Conservation (phyloP, 1,139 yeast species). For the Debaryomycetaceae sp. region DNA sequence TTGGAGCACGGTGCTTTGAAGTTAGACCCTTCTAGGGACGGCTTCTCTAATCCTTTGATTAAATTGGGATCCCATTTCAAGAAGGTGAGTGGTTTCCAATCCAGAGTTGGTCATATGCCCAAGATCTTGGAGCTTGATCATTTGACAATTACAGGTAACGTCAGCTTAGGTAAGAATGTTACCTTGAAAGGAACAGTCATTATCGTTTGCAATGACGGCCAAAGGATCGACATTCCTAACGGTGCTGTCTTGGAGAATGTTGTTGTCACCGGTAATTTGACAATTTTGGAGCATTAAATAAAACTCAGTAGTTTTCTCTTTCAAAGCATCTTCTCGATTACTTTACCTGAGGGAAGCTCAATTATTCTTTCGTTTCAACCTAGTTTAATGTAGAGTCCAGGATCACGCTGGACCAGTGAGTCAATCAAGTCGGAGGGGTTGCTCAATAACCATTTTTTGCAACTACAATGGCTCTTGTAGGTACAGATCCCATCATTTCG, state of each 20-base stretch:
- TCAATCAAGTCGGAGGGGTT: too few relatives aligned
- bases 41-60: slow-evolving; percentile 85
- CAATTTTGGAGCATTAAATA: slow-evolving; percentile 82
- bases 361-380: too few relatives aligned
- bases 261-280: slow-evolving; percentile 94
- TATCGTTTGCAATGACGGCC: slow-evolving; percentile 96
- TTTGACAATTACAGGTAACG: slow-evolving; percentile 96
- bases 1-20: slow-evolving; percentile 89
- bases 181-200: slow-evolving; percentile 95
- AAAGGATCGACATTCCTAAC: slow-evolving; percentile 94
- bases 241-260: slow-evolving; percentile 93
- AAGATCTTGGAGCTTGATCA: slow-evolving; percentile 93
- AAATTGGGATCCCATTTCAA: slow-evolving; percentile 96
- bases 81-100: slow-evolving; percentile 88
- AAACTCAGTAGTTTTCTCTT: neutral
- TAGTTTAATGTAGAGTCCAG: too few relatives aligned
- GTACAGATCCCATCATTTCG: too few relatives aligned
- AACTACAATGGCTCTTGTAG: too few relatives aligned
- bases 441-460: too few relatives aligned
- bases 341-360: too few relatives aligned
- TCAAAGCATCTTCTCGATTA: too few relatives aligned
- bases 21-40: slow-evolving; percentile 82
- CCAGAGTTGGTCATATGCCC: slow-evolving; percentile 93
- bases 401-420: too few relatives aligned
- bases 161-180: slow-evolving; percentile 83